Percentiles rank a stretch among this genome's conserved stretches.
phyloP scores from a whole-genome alignment of 2,329 filamentous ascomycete genomes.

The Stemphylium lycopersici region DNA sequence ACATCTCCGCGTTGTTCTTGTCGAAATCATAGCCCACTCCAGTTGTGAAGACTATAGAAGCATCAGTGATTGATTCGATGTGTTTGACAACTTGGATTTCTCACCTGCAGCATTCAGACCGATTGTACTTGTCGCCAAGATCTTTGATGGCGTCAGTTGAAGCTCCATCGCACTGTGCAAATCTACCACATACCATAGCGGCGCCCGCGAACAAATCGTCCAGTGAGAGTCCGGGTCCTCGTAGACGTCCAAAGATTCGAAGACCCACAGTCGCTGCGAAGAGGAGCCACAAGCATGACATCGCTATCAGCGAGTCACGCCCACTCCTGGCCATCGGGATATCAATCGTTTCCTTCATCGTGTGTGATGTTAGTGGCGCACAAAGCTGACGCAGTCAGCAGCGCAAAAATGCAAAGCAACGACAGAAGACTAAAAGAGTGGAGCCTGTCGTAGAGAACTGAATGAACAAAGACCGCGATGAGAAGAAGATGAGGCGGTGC shows the following conservation, averaged over 20 bases:
- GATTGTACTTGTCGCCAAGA: slow-evolving; percentile 25
- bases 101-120: slow-evolving; percentile 24
- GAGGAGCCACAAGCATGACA: slow-evolving; percentile 25
- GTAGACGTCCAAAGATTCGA: slow-evolving; percentile 20
- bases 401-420: neutral
- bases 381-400: neutral
- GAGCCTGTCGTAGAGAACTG: neutral
- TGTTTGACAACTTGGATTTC: neutral
- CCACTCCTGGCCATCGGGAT: slow-evolving; percentile 26
- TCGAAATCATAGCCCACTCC: slow-evolving; percentile 29
- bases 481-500: neutral
- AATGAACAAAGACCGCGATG: neutral
- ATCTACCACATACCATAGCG: slow-evolving; percentile 17
- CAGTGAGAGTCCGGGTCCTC: slow-evolving; percentile 24
- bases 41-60: slow-evolving; percentile 19
- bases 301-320: slow-evolving; percentile 27
- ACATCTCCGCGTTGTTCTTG: slow-evolving; percentile 10
- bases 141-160: slow-evolving; percentile 8
- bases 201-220: slow-evolving; percentile 25
- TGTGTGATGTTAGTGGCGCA: neutral
- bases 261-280: slow-evolving; percentile 19
- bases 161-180: no score
- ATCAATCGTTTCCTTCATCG: slow-evolving; percentile 11
- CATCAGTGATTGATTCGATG: neutral
- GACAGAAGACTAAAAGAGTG: neutral